Base-by-base conservation (phyloP, 768 basidiomycete genomes). In the Lactarius akahatsu region DNA sequence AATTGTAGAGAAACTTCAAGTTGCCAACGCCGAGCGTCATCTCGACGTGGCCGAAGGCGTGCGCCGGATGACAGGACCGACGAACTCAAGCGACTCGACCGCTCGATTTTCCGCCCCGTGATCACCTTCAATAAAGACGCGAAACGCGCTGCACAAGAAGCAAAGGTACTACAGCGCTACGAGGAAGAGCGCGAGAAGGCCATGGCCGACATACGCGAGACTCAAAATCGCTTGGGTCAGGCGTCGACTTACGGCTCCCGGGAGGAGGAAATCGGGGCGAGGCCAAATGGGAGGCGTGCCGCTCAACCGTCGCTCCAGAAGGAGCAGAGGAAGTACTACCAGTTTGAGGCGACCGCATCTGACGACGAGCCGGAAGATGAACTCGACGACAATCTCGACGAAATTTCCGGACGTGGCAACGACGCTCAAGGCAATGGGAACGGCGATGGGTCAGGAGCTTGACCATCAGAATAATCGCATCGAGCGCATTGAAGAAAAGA, bases 311-410 rank as follows among this genome's bases (percentile, higher is more conserved):
- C 80, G 15, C 77, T 78, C 11, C 79, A 83, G 71, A 86, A 88
- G 76, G 91, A 89, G 63, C 79, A 83, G 71, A 86, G 88, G 76
- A 91, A 89, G 63, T 88, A 88, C 43, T 98, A 86, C 75, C 94
- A 97, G 77, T 97, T 98, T 73, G 96, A 99, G 71, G 86, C 87
- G 32, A 90, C 86, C 41, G 92, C 83, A 3, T 92, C 90, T 6
- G 97, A 99, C 73, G 95, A 98, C 71, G 94, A 96, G 77, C 71
- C 96, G 1, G 96, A 99, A 78, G 90, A 98, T 71, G 95, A 98
- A 77, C 72, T 99, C 43, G 96, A 98, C 72, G 86, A 84, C 69
- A 98, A 98, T 75, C 79, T 99, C 30, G 87, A 92, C 74, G 6
- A 32, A 7, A 32, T 32, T 32, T 30, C 7, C 32, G 94, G 87